Conservation (phyloP, 2,329 filamentous ascomycete genomes). For the Pseudomassariella vexata region DNA sequence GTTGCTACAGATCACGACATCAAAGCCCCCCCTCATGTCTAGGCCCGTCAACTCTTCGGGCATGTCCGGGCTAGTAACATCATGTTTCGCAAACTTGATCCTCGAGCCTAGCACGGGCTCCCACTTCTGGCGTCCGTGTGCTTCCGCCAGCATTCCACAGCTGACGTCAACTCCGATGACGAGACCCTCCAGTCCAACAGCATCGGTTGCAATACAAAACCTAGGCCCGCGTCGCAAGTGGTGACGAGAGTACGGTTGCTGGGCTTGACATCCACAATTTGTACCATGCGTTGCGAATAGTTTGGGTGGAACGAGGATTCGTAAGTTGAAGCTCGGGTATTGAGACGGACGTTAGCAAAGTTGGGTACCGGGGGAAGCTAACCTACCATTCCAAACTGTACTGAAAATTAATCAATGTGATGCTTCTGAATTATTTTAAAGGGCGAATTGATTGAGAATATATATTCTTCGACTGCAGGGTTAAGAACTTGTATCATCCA, state of each 20-base stretch:
- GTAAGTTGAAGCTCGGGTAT: no score
- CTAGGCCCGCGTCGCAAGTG: conserved; percentile 29
- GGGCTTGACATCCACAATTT: no score
- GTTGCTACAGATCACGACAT: conserved; percentile 26
- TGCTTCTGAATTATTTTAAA: no score
- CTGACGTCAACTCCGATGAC: conserved; percentile 27
- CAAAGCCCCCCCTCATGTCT: conserved; percentile 17
- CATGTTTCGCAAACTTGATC: not conserved
- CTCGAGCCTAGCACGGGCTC: conserved; percentile 4
- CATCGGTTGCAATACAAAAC: conserved; percentile 20
- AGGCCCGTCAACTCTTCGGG: conserved; percentile 20
- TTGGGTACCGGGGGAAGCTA: no score
- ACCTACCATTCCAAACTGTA: no score
- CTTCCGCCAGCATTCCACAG: conserved; percentile 23
- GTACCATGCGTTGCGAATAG: no score
- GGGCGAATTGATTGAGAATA: no score
- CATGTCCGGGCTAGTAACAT: not conserved
- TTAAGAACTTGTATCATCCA: no score
- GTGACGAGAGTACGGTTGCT: conserved; percentile 24
- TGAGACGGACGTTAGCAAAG: no score
- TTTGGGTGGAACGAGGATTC: no score
- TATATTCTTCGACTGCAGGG: no score
- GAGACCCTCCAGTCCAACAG: conserved; percentile 17
- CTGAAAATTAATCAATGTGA: no score
- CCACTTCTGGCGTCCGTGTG: conserved; percentile 12